Evolutionary conservation across 805 yeast species (phyloP).

Genomic region (Spathaspora gorwiae): DNA sequence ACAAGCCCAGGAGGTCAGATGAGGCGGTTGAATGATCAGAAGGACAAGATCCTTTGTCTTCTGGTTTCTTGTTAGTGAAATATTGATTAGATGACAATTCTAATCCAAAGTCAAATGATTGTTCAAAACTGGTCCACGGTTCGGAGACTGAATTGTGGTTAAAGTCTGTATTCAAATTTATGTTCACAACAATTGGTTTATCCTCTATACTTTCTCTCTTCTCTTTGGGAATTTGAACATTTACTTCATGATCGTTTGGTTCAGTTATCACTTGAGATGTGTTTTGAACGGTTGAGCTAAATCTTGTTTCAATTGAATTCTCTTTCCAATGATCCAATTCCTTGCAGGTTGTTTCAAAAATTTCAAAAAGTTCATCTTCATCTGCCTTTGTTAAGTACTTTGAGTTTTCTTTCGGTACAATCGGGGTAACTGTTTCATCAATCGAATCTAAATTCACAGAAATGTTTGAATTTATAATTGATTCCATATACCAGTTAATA

Average conservation of each 20-base stretch:
- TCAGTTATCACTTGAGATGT: too few species aligned
- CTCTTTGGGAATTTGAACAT: too few species aligned
- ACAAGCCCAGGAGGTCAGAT: not conserved
- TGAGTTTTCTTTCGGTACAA: not conserved
- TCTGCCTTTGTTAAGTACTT: not conserved
- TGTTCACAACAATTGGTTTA: too few species aligned
- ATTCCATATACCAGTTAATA: not conserved
- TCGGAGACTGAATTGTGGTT: not conserved
- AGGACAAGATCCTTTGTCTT: not conserved
- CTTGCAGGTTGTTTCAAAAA: slow-evolving; percentile 7
- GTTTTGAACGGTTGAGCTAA: too few species aligned
- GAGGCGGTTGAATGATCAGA: not conserved
- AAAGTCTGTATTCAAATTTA: too few species aligned
- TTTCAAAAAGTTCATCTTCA: not conserved
- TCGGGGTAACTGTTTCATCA: not conserved
- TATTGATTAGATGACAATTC: not conserved
- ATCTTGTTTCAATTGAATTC: not conserved
- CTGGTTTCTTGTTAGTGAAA: too few species aligned
- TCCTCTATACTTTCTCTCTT: too few species aligned
- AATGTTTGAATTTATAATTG: not conserved
- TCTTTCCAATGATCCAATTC: slow-evolving; percentile 7
- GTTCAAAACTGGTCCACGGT: not conserved
- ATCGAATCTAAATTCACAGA: not conserved
- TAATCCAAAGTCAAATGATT: not conserved
- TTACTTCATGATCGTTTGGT: too few species aligned